Evolutionary conservation across 202 grass and related monocot species (phyloP).

Genomic region (Cymbopogon flexuosus): DNA sequence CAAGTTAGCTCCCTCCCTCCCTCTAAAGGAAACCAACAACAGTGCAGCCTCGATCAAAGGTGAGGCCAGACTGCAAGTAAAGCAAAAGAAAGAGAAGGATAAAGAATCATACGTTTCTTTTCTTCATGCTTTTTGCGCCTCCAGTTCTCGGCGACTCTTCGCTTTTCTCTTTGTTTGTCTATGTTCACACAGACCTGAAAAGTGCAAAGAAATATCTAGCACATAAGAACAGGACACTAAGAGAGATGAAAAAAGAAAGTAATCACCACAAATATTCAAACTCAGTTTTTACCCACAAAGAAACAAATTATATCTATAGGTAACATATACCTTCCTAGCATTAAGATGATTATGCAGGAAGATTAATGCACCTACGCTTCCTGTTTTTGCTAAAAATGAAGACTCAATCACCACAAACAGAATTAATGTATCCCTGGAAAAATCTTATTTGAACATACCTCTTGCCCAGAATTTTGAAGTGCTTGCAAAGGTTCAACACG

Average conservation of each 20-base stretch:
- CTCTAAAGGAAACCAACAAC: not conserved
- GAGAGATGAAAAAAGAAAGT: constrained; percentile 10
- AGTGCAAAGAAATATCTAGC: constrained; percentile 14
- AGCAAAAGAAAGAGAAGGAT: not conserved
- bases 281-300: not conserved
- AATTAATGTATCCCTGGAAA: not conserved
- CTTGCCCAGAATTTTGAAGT: constrained; percentile 75
- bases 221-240: constrained; percentile 13
- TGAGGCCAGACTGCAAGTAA: not conserved
- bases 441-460: constrained; percentile 45
- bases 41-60: not conserved
- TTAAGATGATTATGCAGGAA: not conserved
- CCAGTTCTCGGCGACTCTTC: constrained; percentile 54
- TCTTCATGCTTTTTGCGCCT: constrained; percentile 71
- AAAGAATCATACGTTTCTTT: constrained; percentile 64
- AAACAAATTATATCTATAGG: constrained; percentile 1
- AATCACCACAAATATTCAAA: not conserved
- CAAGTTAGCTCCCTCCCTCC: not conserved
- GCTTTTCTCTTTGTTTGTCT: constrained; percentile 73
- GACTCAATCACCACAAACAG: not conserved
- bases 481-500: constrained; percentile 84
- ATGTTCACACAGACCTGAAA: constrained; percentile 76
- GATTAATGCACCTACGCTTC: not conserved
- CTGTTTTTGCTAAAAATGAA: not conserved
- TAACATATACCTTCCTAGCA: not conserved